A percentile compares a stretch with the other conserved stretches of the same genome.
phyloP scores from a whole-genome alignment of 176 grass and related monocot genomes.

The Musa itinerans region DNA sequence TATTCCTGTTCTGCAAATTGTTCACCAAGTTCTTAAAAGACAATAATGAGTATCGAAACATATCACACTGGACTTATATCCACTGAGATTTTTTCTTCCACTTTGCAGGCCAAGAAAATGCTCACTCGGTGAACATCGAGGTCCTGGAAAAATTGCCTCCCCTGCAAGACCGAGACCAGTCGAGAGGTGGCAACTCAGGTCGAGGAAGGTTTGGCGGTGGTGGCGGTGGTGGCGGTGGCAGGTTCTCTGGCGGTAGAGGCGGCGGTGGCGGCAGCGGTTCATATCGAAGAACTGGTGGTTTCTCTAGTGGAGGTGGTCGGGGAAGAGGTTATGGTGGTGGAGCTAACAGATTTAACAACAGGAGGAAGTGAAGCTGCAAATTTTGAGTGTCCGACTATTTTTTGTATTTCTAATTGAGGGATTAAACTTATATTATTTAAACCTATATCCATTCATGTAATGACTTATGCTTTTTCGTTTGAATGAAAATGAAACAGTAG shows the following conservation, averaged over 20 bases:
- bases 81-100: background rate
- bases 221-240: conserved; percentile 28
- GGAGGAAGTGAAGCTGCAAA: background rate
- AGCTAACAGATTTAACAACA: background rate
- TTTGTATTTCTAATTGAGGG: background rate
- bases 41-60: no score
- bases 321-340: conserved; percentile 10
- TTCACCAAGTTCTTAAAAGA: no score
- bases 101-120: conserved; percentile 53
- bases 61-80: no score
- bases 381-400: background rate
- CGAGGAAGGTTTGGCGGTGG: conserved; percentile 39
- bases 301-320: conserved; percentile 23
- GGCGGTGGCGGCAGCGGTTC: conserved; percentile 6
- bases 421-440: no score
- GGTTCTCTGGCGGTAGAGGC: conserved; percentile 21
- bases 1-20: no score
- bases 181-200: conserved; percentile 20
- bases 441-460: no score
- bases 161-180: conserved; percentile 67
- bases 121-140: conserved; percentile 52
- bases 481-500: no score
- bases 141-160: conserved; percentile 61
- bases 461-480: no score
- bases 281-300: conserved; percentile 26